Base-by-base conservation (phyloP, 148 eudicot genomes). In the Heliosperma pusillum region DNA sequence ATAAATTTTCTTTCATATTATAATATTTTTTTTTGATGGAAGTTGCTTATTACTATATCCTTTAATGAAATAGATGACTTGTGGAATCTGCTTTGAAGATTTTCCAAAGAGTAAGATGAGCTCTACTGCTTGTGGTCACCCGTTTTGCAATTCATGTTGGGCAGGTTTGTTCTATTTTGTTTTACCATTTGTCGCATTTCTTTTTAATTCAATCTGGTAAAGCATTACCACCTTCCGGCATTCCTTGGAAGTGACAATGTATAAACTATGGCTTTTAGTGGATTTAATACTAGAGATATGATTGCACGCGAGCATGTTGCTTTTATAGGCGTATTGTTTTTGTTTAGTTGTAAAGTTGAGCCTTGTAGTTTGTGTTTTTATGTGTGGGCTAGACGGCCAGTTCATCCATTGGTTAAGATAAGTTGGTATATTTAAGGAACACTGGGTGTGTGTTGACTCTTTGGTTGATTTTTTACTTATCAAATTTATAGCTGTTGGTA, bases 101-200 rank as follows among this genome's bases (percentile, higher is more conserved):
- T 90, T 81, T 81, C 89, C 93, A 7, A 78, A 76, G 24, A 82
- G 81, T 74, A 80, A 64, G 78, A 81, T 90, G 82, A 75, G 80
- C 80, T 77, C 93, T 70, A 88, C 89, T 78, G 90, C 89, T n/a
- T 92, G 97, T 84, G 97, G 91, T 74, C 97, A 92, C 79, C 89
- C 93, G 17, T 92, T 87, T 80, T 92, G 97, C 71, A 74, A 75
- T 63, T 50, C 74, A 56, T 92, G 97, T 77, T 92, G 97, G 97
- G 82, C 83, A 84, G 97, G 97, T 92, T 79, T 77, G 86, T 83
- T 30, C 53, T 63, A 24, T 50, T 67, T 10, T 26, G 26, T 11
- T 71, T 26, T 63, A 12, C 7, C 53, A 50, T 12, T 70, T 15
- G n/a, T 4, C 50, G 13, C 72, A 15, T 33, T 21, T n/a, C 42